Evolutionary conservation across 495 filamentous ascomycete species (phyloP), one percentile per base, ranked within the genome.

Genomic region (Xylaria palmicola): DNA sequence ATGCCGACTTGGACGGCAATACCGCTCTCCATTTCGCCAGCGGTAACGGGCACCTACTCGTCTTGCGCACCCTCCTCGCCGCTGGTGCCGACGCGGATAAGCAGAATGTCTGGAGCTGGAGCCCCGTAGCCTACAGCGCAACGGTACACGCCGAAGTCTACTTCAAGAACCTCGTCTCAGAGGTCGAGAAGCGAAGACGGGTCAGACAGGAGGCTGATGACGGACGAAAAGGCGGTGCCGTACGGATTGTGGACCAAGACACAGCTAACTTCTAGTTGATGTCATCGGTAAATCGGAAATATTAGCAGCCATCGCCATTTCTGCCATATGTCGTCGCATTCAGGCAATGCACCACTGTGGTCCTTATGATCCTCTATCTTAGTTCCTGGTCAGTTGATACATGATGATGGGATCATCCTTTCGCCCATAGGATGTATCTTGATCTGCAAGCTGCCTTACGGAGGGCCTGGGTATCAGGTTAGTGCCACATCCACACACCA

Each of bases 81-180:
- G 81, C 81, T 10, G 90, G 90, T 10, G 88, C 90, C 45, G 82
- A 86, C 58, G 80, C 86, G 0, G 77, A 83, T 48, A 84, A 79
- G 45, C 79, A 71, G 66, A 95, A 95, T 66, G 73, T 81, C 3
- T 87, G 84, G 78, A 85, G 80, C 60, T 93, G 90, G 85, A 89
- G 82, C 22, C 86, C 91, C 6, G 77, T 89, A 12, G 81, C 81
- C 29, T 95, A 93, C 70, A 86, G 83, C 45, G 83, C 83, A 24
- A 90, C 88, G 1, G 85, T 88, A 20, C 84, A 88, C 65, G 89
- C 87, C 17, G 90, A 93, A 73, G 86, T 88, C 19, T 92, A 91
- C 64, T 85, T 91, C 41, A 83, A 83, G 75, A 80, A 80, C 32
- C 71, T 92, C 53, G 81, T 90, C 0, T 75, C 73, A 0, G 88